phyloP scores from a whole-genome alignment of 202 grass and related monocot genomes.

The Setaria italica region DNA sequence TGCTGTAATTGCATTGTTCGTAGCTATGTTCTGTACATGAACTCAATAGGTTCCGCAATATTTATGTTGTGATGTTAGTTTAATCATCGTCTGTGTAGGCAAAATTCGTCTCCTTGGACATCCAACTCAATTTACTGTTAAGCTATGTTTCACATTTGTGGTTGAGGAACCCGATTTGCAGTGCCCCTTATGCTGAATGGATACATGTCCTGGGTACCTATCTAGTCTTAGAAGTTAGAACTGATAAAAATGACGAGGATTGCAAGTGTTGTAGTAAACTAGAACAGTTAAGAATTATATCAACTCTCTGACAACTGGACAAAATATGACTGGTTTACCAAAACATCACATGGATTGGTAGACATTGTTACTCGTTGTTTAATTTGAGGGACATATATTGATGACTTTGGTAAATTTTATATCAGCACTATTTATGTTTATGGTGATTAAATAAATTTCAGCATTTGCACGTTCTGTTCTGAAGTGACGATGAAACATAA shows the following conservation, averaged over 20 bases:
- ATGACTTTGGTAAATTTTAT: background rate
- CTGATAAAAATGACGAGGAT: background rate
- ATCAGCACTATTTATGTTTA: background rate
- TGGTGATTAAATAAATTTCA: conserved; percentile 8
- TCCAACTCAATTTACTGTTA: conserved; percentile 8
- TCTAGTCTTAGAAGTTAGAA: background rate
- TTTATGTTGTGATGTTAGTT: conserved; percentile 3
- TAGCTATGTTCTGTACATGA: background rate
- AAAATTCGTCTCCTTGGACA: background rate
- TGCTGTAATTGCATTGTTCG: background rate
- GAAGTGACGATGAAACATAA: conserved; percentile 22
- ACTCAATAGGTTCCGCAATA: background rate
- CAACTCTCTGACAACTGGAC: background rate
- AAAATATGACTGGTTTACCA: background rate
- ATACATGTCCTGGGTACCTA: background rate
- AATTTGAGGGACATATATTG: background rate
- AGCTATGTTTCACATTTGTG: background rate
- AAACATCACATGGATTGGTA: background rate
- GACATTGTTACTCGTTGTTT: background rate
- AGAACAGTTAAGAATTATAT: background rate
- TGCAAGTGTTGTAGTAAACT: background rate
- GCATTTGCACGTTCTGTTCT: conserved; percentile 12
- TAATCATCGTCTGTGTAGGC: background rate
- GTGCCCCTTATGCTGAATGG: conserved; percentile 8
- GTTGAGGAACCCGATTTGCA: background rate